Base-by-base conservation (phyloP, 345 rosid species). In the Microthlaspi erraticum region DNA sequence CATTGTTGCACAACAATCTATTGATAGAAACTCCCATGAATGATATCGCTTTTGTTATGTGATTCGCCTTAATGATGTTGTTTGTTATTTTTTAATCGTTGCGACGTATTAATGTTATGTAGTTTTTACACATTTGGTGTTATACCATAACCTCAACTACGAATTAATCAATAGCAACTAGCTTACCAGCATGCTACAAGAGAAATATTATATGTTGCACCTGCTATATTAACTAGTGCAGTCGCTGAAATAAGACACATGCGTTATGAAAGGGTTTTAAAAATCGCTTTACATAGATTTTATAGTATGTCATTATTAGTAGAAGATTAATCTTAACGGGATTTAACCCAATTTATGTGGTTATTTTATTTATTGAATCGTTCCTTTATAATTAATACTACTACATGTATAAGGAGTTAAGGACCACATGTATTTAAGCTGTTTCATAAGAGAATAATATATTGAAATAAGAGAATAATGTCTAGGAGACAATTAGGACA, bases 401-500 rank as follows among this genome's bases (percentile, higher is more conserved):
- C n/a, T n/a, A n/a, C n/a, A n/a, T 34, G 44, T 34, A 26, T 26
- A 26, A 26, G 29, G 29, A 26, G 29, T 26, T 42, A 42, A 42
- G n/a, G 45, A 42, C 49, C 49, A 54, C 19, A n/a, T 31, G n/a
- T 7, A 17, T 34, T 55, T 33, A 33, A 16, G 2, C 10, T 17
- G 12, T n/a, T n/a, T n/a, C 19, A 37, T 17, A 56, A 56, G 17
- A 7, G 17, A 56, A 34, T 23, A 23, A 44, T 67, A n/a, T n/a
- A n/a, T n/a, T n/a, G n/a, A n/a, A 33, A 37, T 17, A 56, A 56
- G 17, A 7, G 17, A 56, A 34, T 23, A 23, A 44, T 67, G 11
- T 52, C 10, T 16, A 17, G 60, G 59, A 59, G 66, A 70, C 67
- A 37, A 60, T 38, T 52, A 52, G 10, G 55, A 62, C 63, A 42